Base-by-base conservation (phyloP, 768 basidiomycete genomes). In the Tylopilus rubrobrunneus region DNA sequence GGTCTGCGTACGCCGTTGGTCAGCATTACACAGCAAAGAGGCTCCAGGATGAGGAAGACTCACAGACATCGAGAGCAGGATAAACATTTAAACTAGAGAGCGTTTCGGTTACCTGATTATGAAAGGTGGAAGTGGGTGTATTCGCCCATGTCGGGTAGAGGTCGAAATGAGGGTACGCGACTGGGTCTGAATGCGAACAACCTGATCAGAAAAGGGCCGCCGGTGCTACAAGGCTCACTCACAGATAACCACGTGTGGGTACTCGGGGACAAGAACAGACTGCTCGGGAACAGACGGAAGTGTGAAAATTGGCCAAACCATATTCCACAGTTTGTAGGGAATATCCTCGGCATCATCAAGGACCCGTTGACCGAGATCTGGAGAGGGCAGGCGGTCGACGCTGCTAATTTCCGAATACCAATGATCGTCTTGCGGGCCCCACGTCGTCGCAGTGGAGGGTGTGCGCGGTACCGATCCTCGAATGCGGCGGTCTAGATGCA, bases 401-500 rank as follows among this genome's bases (percentile, higher is more conserved):
- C 66, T 71, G 7, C 70, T 62, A 19, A 64, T 60, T 11, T 67
- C 72, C 8, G 73, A 77, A 48, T 71, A 67, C 37, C 71, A 56
- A 23, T 57, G 57, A 41, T 77, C 74, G 59, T 82, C 80, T 10
- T 71, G 72, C n/a, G 79, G 80, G 3, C 79, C 81, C 65, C 78
- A 79, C 17, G 81, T 83, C 2, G 83, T 85, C 31, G 59, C 61
- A 36, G 69, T 67, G 25, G 55, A 60, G 11, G 66, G 78, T 0
- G 80, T 83, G 52, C 78, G 70, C 48, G 75, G 74, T 23, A 84
- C 81, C 5, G 85, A 86, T n/a, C 80, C 82, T 53, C 74, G 69
- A 44, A 74, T 53, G 8, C 83, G 80, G 48, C 77, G 59, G 21
- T 78, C 82, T 31, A 86, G 60, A 62, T 85, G 81, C 14, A 87